Percentiles rank a stretch among this genome's conserved stretches.
Evolutionary conservation across 495 filamentous ascomycete species (phyloP).

Genomic region (Melanomma pulvis-pyrius): DNA sequence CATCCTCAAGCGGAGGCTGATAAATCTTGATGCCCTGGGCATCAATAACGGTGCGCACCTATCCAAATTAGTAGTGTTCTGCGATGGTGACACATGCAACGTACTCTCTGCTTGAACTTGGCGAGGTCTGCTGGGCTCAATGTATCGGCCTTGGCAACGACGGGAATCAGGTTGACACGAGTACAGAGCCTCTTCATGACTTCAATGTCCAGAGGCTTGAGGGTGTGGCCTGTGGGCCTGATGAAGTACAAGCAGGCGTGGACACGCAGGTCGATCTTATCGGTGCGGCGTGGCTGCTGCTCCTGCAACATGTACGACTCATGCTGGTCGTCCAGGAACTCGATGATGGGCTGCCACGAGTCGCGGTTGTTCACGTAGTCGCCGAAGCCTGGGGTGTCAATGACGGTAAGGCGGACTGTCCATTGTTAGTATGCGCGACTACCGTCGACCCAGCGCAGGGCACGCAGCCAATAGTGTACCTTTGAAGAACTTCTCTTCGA

Average conservation of each 20-base stretch:
- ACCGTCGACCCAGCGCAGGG: slow-evolving; percentile 27
- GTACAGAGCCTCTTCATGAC: slow-evolving; percentile 99
- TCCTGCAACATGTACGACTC: slow-evolving; percentile 99
- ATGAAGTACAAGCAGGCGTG: slow-evolving; percentile 99
- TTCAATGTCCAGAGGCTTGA: slow-evolving; percentile 98
- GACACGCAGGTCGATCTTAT: slow-evolving; percentile 99
- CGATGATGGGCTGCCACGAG: slow-evolving; percentile 99
- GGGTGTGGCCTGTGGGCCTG: slow-evolving; percentile 92
- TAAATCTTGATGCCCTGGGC: slow-evolving; percentile 99
- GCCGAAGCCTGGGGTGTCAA: slow-evolving; percentile 97
- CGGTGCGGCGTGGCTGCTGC: slow-evolving; percentile 93
- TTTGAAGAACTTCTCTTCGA: slow-evolving; percentile 99
- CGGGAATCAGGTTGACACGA: slow-evolving; percentile 95
- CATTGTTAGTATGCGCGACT: slow-evolving; percentile 24
- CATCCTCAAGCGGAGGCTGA: slow-evolving; percentile 94
- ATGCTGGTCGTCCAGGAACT: slow-evolving; percentile 99
- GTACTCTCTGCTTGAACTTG: slow-evolving; percentile 90
- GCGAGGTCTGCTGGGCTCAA: slow-evolving; percentile 88
- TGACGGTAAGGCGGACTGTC: slow-evolving; percentile 93
- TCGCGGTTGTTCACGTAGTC: slow-evolving; percentile 99
- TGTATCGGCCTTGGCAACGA: slow-evolving; percentile 97
- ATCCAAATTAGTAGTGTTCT: slow-evolving; percentile 23
- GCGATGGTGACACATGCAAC: slow-evolving; percentile 17
- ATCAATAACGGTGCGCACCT: slow-evolving; percentile 95
- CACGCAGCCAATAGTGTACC: slow-evolving; percentile 57